phyloP scores from a whole-genome alignment of 495 filamentous ascomycete species.

The Margaritispora aquatica region DNA sequence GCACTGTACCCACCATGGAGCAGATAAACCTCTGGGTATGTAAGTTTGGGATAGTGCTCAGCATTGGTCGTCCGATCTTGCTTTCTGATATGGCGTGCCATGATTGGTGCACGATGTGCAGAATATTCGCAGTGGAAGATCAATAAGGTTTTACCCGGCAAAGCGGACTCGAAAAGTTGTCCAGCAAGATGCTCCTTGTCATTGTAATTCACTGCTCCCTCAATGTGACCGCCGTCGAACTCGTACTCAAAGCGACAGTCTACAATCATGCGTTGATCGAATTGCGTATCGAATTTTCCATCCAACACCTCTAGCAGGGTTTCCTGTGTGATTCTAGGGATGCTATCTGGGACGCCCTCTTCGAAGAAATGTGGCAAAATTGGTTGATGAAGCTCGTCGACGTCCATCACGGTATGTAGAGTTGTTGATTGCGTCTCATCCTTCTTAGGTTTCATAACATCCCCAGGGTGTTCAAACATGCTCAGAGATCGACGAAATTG shows the following conservation, averaged over 20 bases:
- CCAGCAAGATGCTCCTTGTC: slow-evolving; percentile 81
- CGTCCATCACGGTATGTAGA: slow-evolving; percentile 70
- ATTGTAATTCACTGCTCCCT: slow-evolving; percentile 89
- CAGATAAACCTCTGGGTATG: slow-evolving; percentile 94
- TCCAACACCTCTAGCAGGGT: slow-evolving; percentile 84
- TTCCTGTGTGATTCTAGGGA: slow-evolving; percentile 77
- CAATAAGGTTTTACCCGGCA: slow-evolving; percentile 64
- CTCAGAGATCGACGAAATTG: slow-evolving; percentile 86
- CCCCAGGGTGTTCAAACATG: slow-evolving; percentile 92
- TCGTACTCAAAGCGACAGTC: slow-evolving; percentile 99
- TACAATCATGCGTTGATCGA: slow-evolving; percentile 73
- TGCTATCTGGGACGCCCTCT: slow-evolving; percentile 70
- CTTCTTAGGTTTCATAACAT: slow-evolving; percentile 67
- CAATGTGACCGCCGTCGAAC: slow-evolving; percentile 93
- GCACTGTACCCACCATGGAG: slow-evolving; percentile 92
- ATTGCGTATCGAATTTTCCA: slow-evolving; percentile 69
- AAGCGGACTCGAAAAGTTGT: slow-evolving; percentile 60
- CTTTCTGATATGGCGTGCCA: slow-evolving; percentile 83
- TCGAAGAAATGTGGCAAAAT: slow-evolving; percentile 79
- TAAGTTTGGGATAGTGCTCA: slow-evolving; percentile 76
- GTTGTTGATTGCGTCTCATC: slow-evolving; percentile 47
- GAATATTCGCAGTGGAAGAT: slow-evolving; percentile 99
- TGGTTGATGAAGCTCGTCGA: slow-evolving; percentile 62
- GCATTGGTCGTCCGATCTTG: slow-evolving; percentile 79
- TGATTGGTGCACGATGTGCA: slow-evolving; percentile 92